Evolutionary conservation across 257 asterid species (phyloP), one percentile per base, ranked within the genome.

Genomic region (Haberlea rhodopensis): DNA sequence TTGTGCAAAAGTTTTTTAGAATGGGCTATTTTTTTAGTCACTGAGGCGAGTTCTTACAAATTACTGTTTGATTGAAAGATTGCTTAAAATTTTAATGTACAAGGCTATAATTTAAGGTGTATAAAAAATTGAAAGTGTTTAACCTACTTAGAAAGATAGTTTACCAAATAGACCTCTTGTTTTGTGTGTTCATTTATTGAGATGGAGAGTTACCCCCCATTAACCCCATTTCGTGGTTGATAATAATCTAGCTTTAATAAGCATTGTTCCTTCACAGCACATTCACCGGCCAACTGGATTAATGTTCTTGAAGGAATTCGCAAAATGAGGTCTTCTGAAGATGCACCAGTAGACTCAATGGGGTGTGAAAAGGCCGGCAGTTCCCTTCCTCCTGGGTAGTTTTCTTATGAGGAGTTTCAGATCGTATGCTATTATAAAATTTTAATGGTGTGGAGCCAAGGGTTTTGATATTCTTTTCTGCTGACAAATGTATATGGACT

Each of bases 291-390:
- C 24, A 69, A 83, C 73, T 94, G 99, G 99, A 96, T 79, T 67
- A 83, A 75, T 69, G 84, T 85, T 69, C 85, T 94, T 37, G 84
- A 87, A 76, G 89, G 88, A 63, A 94, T 90, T 73, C 94, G 84
- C 45, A 73, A 70, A 61, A 94, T 94, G 99, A 87, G 99, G 71
- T 83, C 96, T 16, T 76, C 82, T 43, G 99, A 90, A 79, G 86
- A 84, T 76, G 99, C 97, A 20, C 97, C 99, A 1, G 99, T 94
- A n/a, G 99, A 94, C 78, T 79, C 94, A 55, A 90, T 94, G 97
- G 97, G 97, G 53, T 94, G 97, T 78, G 97, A 94, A 75, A 94
- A 90, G 65, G 99, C 99, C 59, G 97, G 99, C 25, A 78, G 61
- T 65, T 87, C 95, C 60, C 96, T 89, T 68, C 97, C 97, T 70